These are phyloP conservation scores for Schwanniomyces yamadae DNA, from an alignment of 805 yeast species.

Conservation along the genomic window DNA sequence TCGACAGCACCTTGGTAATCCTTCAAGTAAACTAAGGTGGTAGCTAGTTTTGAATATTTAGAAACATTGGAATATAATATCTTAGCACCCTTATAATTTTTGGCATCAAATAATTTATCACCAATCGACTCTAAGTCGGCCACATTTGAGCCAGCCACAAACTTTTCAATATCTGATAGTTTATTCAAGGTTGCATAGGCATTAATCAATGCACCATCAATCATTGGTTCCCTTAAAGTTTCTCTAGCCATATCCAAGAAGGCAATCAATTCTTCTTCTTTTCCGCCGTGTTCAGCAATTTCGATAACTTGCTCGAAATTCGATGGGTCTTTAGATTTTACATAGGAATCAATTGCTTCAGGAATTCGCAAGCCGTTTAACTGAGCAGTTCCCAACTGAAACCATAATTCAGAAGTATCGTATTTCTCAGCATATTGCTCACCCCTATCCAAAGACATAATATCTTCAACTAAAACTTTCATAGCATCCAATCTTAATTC, in stretches of 20 bases:
- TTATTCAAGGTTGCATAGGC: constrained; percentile 79
- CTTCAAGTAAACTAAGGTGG: constrained; percentile 88
- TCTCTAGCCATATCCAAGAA: constrained; percentile 90
- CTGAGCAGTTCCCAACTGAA: constrained; percentile 94
- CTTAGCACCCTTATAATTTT: constrained; percentile 91
- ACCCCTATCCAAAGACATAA: constrained; percentile 93
- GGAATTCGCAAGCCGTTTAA: constrained; percentile 88
- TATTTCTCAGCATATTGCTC: constrained; percentile 88
- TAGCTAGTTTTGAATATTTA: constrained; percentile 92
- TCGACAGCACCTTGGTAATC: constrained; percentile 98
- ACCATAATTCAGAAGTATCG: constrained; percentile 86
- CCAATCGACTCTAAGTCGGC: constrained; percentile 93
- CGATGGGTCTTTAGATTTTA: constrained; percentile 86
- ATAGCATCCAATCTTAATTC: constrained; percentile 77
- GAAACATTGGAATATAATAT: constrained; percentile 81
- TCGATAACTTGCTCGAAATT: constrained; percentile 91
- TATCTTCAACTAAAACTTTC: constrained; percentile 86
- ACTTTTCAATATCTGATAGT: constrained; percentile 76
- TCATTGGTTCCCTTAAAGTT: constrained; percentile 82
- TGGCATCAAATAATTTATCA: constrained; percentile 78
- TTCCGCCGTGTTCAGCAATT: constrained; percentile 91
- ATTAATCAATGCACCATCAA: constrained; percentile 89
- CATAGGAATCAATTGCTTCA: constrained; percentile 89
- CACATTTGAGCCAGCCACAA: constrained; percentile 83
- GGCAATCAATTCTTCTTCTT: constrained; percentile 87